Base-by-base conservation (phyloP, 176 grass and related monocot species). In the Eremochloa ophiuroides region DNA sequence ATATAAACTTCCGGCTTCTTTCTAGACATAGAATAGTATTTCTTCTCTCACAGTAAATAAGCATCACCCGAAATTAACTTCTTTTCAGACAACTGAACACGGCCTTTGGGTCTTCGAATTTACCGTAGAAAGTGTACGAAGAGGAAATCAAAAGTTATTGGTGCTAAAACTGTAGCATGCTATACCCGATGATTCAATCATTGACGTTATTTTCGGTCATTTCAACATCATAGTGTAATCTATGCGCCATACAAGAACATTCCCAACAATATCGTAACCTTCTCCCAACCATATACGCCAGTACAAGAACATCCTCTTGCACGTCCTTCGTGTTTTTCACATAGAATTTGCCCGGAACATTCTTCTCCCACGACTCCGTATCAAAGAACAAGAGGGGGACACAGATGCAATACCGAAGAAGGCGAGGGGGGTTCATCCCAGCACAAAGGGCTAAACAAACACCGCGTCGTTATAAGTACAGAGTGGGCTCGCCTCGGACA, bases 401-500 rank as follows among this genome's bases (percentile, higher is more conserved):
- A 48, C 46, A 6, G 46, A 50, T 50, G 47, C 47, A 50, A 50
- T 50, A 20, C 6, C 18, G 48, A 51, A 22, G 18, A 51, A 51
- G 48, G 18, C 17, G 48, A 51, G 48, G 18, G 48, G 17, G n/a
- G n/a, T n/a, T n/a, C n/a, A n/a, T n/a, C n/a, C n/a, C n/a, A n/a
- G n/a, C n/a, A n/a, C n/a, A n/a, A n/a, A n/a, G n/a, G n/a, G n/a
- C n/a, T n/a, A n/a, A n/a, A 23, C 4, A 8, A 30, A 13, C 29
- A 22, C 20, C 8, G 40, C 40, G 66, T 77, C 51, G 53, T 44
- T 81, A 85, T 82, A 89, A 89, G 78, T 72, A 77, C 20, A 68
- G 73, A 4, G 83, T 85, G 83, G 83, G 44, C 73, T 72, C 65
- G 34, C 28, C 78, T 77, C 65, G 34, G 65, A 59, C 78, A 69